Evolutionary conservation across 2,329 filamentous ascomycete species (phyloP).

Genomic region (Dendrostoma leiphaemia): DNA sequence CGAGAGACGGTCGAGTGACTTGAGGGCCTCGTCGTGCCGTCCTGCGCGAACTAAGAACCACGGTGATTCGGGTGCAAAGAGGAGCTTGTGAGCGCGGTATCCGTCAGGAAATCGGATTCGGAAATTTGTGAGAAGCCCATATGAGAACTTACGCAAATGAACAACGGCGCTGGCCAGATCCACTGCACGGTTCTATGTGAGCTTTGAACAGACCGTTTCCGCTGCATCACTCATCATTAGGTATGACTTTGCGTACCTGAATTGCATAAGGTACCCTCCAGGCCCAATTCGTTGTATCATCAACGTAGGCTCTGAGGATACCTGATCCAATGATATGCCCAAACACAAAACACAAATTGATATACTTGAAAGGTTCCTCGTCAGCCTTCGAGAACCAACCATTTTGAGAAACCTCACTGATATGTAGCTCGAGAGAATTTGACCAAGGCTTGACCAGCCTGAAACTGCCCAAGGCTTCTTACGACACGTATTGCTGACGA

Average conservation of each 20-base stretch:
- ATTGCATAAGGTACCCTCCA: slow-evolving; percentile 2
- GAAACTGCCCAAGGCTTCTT: too few relatives aligned
- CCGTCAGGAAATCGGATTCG: neutral
- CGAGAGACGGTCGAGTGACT: slow-evolving; percentile 40
- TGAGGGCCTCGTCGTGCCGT: slow-evolving; percentile 34
- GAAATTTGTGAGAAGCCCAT: neutral
- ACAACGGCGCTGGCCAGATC: slow-evolving; percentile 40
- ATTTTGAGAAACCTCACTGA: too few relatives aligned
- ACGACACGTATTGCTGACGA: too few relatives aligned
- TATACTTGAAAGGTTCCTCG: too few relatives aligned
- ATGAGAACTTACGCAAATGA: slow-evolving; percentile 17
- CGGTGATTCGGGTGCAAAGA: slow-evolving; percentile 42
- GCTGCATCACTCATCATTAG: slow-evolving; percentile 23
- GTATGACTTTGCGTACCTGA: slow-evolving; percentile 21
- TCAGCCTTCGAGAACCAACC: too few relatives aligned
- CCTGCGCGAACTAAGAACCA: slow-evolving; percentile 42
- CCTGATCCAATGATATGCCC: slow-evolving; percentile 1
- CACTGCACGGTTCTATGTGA: slow-evolving; percentile 34
- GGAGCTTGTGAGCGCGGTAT: slow-evolving; percentile 28
- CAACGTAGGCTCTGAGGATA: neutral
- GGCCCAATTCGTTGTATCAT: neutral
- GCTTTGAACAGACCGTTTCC: neutral
- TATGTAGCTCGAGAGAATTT: too few relatives aligned
- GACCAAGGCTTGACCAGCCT: too few relatives aligned
- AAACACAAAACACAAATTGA: slow-evolving; percentile 3